These are phyloP conservation scores for Furcasterigmium sp. DNA, from an alignment of 2,329 filamentous ascomycete genomes.

Conservation along the genomic window DNA sequence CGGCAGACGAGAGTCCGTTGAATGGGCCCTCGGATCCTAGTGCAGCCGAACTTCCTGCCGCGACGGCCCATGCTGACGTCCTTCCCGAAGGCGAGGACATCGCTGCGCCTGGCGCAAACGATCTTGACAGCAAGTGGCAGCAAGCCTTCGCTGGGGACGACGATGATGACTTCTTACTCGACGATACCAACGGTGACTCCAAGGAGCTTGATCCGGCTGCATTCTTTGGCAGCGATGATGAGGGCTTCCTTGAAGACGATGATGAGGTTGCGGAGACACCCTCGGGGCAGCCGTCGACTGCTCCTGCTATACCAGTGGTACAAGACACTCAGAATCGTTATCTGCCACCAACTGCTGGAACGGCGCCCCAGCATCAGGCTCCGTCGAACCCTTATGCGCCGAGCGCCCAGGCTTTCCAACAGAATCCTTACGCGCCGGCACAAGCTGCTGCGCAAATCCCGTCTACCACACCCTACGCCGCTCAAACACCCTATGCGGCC, in stretches of 20 bases:
- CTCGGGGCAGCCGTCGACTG: slow-evolving; percentile 15
- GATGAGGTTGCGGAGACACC: slow-evolving; percentile 37
- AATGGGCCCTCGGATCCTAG: slow-evolving; percentile 9
- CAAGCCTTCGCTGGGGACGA: slow-evolving; percentile 74
- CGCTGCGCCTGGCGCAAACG: slow-evolving; percentile 39
- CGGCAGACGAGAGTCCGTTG: slow-evolving; percentile 12
- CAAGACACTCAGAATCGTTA: slow-evolving; percentile 10
- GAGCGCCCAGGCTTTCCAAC: not conserved
- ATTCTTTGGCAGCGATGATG: slow-evolving; percentile 78
- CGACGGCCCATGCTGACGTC: slow-evolving; percentile 12
- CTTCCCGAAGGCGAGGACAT: no score
- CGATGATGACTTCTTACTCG: slow-evolving; percentile 58
- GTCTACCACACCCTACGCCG: slow-evolving; percentile 9
- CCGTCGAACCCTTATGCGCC: slow-evolving; percentile 4
- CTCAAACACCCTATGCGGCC: slow-evolving; percentile 16
- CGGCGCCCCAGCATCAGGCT: slow-evolving; percentile 1
- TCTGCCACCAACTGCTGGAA: not conserved
- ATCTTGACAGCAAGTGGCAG: slow-evolving; percentile 77
- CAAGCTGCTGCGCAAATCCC: slow-evolving; percentile 36
- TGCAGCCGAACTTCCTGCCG: slow-evolving; percentile 7
- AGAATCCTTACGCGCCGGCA: slow-evolving; percentile 5
- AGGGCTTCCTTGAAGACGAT: slow-evolving; percentile 76
- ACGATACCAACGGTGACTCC: slow-evolving; percentile 42
- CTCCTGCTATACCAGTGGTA: slow-evolving; percentile 5
- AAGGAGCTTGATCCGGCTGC: slow-evolving; percentile 55